These are phyloP conservation scores for Cadophora luteo-olivacea DNA, from an alignment of 2,329 filamentous ascomycete genomes.

Conservation along the genomic window DNA sequence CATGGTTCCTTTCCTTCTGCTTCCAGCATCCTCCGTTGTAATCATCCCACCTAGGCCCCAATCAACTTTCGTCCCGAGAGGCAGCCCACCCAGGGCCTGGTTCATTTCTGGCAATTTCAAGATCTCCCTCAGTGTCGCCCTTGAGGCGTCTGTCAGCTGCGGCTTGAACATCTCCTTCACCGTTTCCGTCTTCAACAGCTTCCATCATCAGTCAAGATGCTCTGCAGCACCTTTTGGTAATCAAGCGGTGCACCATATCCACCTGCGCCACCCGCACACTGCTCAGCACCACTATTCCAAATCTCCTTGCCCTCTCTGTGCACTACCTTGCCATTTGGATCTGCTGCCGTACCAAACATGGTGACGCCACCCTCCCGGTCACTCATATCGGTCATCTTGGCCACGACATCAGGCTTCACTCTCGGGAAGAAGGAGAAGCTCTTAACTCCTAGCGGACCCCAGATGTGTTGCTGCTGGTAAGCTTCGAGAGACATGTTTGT, in stretches of 20 bases:
- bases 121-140: slow-evolving; percentile 37
- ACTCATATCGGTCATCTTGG: slow-evolving; percentile 35
- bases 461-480: slow-evolving; percentile 57
- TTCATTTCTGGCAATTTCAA: slow-evolving; percentile 28
- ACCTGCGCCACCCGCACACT: slow-evolving; percentile 46
- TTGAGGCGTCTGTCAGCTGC: slow-evolving; percentile 47
- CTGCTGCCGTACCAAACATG: slow-evolving; percentile 25
- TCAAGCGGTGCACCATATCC: slow-evolving; percentile 47
- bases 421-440: slow-evolving; percentile 35
- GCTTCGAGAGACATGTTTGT: slow-evolving; percentile 31
- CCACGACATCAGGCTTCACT: slow-evolving; percentile 27
- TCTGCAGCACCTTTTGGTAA: slow-evolving; percentile 53
- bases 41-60: slow-evolving; percentile 53
- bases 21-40: slow-evolving; percentile 47
- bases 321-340: slow-evolving; percentile 28
- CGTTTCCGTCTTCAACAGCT: slow-evolving; percentile 49
- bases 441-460: slow-evolving; percentile 36
- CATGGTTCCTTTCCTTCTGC: slow-evolving; percentile 49
- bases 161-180: slow-evolving; percentile 55
- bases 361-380: slow-evolving; percentile 30
- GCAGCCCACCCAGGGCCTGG: slow-evolving; percentile 40
- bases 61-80: slow-evolving; percentile 46
- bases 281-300: background rate
- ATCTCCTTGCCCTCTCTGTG: slow-evolving; percentile 14
- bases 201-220: slow-evolving; percentile 56